These are phyloP conservation scores for Antitrichia curtipendula DNA, from an alignment of 225 moss, liverwort and hornwort species.

Conservation along the genomic window DNA sequence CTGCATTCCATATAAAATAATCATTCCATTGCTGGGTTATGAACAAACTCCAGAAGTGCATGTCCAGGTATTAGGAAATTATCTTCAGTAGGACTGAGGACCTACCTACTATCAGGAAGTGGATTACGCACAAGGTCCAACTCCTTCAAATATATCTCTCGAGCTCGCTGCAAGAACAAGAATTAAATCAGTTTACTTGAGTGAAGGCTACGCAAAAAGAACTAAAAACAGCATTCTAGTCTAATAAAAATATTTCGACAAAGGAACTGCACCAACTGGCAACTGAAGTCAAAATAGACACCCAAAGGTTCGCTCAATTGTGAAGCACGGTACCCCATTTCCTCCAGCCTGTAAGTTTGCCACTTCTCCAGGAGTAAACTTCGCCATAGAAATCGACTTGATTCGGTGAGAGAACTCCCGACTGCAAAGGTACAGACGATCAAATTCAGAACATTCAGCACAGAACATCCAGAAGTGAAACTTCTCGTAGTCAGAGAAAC, in stretches of 20 bases:
- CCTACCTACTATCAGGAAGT: conserved; percentile 81
- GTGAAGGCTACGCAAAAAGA: neutral
- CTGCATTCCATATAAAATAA: conserved; percentile 1
- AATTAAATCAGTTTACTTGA: neutral
- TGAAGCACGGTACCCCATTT: conserved; percentile 49
- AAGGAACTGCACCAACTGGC: neutral
- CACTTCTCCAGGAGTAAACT: conserved; percentile 87
- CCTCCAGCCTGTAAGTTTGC: conserved; percentile 72
- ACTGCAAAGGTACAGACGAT: conserved; percentile 10
- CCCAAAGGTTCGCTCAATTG: neutral
- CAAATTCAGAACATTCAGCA: neutral
- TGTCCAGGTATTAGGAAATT: neutral
- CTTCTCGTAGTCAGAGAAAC: neutral
- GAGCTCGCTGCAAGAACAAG: conserved; percentile 44
- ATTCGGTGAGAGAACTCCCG: conserved; percentile 87
- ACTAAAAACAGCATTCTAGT: neutral
- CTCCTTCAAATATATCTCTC: conserved; percentile 73
- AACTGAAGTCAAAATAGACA: neutral
- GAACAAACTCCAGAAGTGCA: neutral
- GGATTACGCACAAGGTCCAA: conserved; percentile 60
- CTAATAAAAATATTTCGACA: neutral
- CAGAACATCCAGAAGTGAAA: neutral
- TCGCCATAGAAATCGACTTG: conserved; percentile 96
- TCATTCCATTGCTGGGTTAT: neutral
- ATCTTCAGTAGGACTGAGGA: neutral